Evolutionary conservation across 352 stramenopile species (phyloP), one percentile per base, ranked within the genome.

Genomic region (Phytophthora aleatoria): DNA sequence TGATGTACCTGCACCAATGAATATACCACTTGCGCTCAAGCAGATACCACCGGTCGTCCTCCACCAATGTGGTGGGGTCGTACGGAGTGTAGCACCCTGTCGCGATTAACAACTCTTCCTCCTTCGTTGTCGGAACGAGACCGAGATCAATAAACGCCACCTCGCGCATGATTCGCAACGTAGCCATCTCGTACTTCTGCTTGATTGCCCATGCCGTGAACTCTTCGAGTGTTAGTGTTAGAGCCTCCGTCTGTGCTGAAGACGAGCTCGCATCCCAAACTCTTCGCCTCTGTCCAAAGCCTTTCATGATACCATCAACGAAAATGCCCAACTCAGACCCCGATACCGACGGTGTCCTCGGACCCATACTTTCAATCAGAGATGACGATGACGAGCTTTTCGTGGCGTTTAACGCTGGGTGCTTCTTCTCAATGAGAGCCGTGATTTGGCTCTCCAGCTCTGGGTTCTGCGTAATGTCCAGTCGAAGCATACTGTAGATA

Each of bases 1-100:
- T 89, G 41, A 94, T 81, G 70, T 93, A 96, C 58, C 88, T 85
- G 69, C 77, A 89, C 88, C 88, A 96, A 45, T 94, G 85, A 27
- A 91, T 79, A 61, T 85, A 96, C 86, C 86, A 96, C 33, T 88
- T 94, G 33, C 80, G 83, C 36, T 95, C 87, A 24, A 96, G 61
- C 30, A 96, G 50, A 61, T 90, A 96, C 88, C 88, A 96, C 3
- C 81, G 74, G 24, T 96, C 88, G 20, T 93, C 85, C 76, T 96
- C 88, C 3, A 93, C 81, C 31, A 95, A 64, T 24, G 67, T 76
- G 9, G 72, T 33, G 1, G 74, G 76, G 13, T 96, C 85, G 47
- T 93, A 94, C n/a, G 81, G 64, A 35, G 78, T 86, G 65, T 91
- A 94, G 56, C 88, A 96, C 0, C 78, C 76, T 48, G 83, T 86